Evolutionary conservation across 441 rosid species (phyloP), one percentile per base, ranked within the genome.

Genomic region (Populus tomentosa): DNA sequence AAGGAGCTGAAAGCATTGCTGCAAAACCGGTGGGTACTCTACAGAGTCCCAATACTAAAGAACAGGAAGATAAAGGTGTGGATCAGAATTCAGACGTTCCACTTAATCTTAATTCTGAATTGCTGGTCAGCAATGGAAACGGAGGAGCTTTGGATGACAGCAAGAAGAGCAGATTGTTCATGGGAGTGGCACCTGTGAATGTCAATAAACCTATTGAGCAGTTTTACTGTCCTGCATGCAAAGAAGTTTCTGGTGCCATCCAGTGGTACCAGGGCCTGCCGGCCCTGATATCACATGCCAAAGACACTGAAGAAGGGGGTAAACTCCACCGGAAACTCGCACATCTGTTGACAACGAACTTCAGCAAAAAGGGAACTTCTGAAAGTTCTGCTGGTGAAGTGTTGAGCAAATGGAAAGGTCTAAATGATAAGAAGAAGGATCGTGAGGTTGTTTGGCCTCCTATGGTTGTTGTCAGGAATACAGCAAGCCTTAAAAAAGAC

Each of bases 361-460:
- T 73, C 21, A 13, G n/a, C 23, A 3, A 14, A 35, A 9, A 67
- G 14, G 23, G 30, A 40, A n/a, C 18, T 36, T 69, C 77, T 74
- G 69, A 46, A 20, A 36, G 16, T 59, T 10, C 36, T 18, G 23
- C 7, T 10, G 36, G 18, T 14, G 69, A 69, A 69, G n/a, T 64
- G 35, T 9, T 23, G 10, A 68, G 56, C 1, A 73, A 68, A 40
- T 73, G 77, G 74, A 68, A 50, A 68, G 81, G 73, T 18, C 72
- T 73, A 14, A 56, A 62, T 0, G 40, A 73, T 35, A 63, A 69
- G 38, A 40, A 69, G 35, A 67, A 67, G 7, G 74, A 79, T 68
- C 53, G 7, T 9, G 69, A 68, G 65, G 61, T 79, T 28, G 77
- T 79, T 9, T 79, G 81, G 81, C 81, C 81, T 67, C 81, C 81